Evolutionary conservation across 2,329 filamentous ascomycete genomes (phyloP), one percentile per base, ranked within the genome.

Genomic region (Microsporum audouinii): DNA sequence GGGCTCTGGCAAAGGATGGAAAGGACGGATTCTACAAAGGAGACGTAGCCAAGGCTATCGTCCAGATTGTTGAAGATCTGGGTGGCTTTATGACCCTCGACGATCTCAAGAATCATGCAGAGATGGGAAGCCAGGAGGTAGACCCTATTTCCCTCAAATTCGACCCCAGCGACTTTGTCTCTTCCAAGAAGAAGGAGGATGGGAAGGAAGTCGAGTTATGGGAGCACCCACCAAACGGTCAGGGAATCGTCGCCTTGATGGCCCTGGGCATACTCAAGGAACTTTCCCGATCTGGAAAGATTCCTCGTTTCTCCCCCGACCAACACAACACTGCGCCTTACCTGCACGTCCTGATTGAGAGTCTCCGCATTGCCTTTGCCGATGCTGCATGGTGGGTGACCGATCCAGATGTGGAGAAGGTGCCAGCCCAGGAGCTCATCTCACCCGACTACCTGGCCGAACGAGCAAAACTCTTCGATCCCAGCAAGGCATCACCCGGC

Each of bases 141-240:
- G 85, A 92, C 31, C 84, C 94, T 14, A 94, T 97, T 66, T 91
- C 88, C 0, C 79, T 96, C 57, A 84, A 86, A 63, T 92, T 91
- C 73, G 81, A 78, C 0, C 87, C 88, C 6, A 87, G 90, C 68
- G 78, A 79, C 17, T 77, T 84, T 27, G 77, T 71, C 1, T 74
- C 80, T 59, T 75, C 71, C 0, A 78, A 80, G 43, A 72, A 71
- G 6, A 65, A 74, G 43, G 76, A 76, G 59, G 75, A 78, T 6
- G 72, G 78, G 41, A 27, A 27, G 31, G 77, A 73, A 7, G 81
- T 96, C 47, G 86, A 95, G 70, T 78, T 99, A 0, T 97, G 92
- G 92, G 94, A 99, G 71, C 92, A 97, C 71, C 91, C 92, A 39
- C 94, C 94, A 6, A 97, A 97, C 68, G 91, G 94, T 0, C 94